Evolutionary conservation across 306 rosid genomes (phyloP).

Genomic region (Prunus kanzakura): DNA sequence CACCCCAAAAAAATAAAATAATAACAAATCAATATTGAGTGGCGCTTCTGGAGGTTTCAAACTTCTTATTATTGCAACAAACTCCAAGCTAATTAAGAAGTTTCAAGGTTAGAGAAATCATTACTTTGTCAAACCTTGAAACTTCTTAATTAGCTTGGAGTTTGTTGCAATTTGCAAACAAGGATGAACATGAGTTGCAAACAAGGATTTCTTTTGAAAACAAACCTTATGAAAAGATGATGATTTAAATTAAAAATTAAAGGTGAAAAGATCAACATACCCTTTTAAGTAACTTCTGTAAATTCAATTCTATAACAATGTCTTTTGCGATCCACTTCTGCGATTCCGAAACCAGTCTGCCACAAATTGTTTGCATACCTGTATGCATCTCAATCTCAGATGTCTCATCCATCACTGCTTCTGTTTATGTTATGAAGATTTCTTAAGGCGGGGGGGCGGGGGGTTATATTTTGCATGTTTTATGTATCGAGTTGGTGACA

Average conservation of each 20-base stretch:
- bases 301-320: background rate
- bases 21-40: too few relatives aligned
- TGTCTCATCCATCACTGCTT: background rate
- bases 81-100: too few relatives aligned
- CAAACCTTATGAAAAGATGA: background rate
- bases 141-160: background rate
- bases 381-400: background rate
- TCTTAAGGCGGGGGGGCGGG: background rate
- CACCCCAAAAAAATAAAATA: too few relatives aligned
- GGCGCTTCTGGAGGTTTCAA: too few relatives aligned
- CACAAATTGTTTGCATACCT: too few relatives aligned
- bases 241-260: background rate
- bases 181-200: background rate
- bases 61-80: too few relatives aligned
- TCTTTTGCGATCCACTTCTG: background rate
- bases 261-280: background rate
- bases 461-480: background rate
- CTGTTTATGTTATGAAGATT: background rate
- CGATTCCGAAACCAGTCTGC: background rate
- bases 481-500: background rate
- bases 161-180: background rate
- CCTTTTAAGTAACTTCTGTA: background rate
- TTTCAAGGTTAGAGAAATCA: too few relatives aligned
- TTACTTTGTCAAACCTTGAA: too few relatives aligned
- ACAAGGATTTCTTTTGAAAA: background rate